Evolutionary conservation across 2,329 filamentous ascomycete genomes (phyloP).

Genomic region (Neofusicoccum kwambonambiense): DNA sequence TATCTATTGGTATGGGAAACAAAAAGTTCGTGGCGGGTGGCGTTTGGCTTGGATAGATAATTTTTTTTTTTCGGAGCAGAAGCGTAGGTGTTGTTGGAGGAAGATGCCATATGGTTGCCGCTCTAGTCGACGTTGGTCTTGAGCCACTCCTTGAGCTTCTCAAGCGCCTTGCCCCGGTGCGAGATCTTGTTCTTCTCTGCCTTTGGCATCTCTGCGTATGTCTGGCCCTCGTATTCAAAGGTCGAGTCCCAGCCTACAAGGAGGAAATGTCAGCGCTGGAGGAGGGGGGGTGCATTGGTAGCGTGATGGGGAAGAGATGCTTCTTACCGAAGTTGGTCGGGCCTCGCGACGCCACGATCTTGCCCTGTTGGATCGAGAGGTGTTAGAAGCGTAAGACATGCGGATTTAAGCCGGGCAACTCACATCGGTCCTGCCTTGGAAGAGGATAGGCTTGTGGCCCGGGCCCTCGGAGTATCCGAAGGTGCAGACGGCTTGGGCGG

Average conservation of each 20-base stretch:
- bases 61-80: not conserved
- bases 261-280: not conserved
- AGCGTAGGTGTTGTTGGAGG: not conserved
- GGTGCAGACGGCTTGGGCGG: slow-evolving; percentile 89
- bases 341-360: slow-evolving; percentile 81
- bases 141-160: slow-evolving; percentile 79
- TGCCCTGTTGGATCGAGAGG: slow-evolving; percentile 53
- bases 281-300: not conserved
- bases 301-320: no score
- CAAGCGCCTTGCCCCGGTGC: slow-evolving; percentile 82
- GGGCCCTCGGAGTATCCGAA: slow-evolving; percentile 90
- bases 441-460: slow-evolving; percentile 78
- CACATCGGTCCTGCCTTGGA: slow-evolving; percentile 85
- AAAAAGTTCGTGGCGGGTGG: slow-evolving; percentile 22
- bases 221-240: slow-evolving; percentile 90
- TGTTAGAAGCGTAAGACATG: not conserved
- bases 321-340: slow-evolving; percentile 77
- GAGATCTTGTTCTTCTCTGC: slow-evolving; percentile 86
- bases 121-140: slow-evolving; percentile 27
- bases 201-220: slow-evolving; percentile 95
- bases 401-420: slow-evolving; percentile 25
- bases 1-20: slow-evolving; percentile 11
- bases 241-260: slow-evolving; percentile 85
- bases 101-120: not conserved
- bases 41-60: not conserved